Evolutionary conservation across 2,329 filamentous ascomycete species (phyloP).

Genomic region (Tolypocladium guangdongense): DNA sequence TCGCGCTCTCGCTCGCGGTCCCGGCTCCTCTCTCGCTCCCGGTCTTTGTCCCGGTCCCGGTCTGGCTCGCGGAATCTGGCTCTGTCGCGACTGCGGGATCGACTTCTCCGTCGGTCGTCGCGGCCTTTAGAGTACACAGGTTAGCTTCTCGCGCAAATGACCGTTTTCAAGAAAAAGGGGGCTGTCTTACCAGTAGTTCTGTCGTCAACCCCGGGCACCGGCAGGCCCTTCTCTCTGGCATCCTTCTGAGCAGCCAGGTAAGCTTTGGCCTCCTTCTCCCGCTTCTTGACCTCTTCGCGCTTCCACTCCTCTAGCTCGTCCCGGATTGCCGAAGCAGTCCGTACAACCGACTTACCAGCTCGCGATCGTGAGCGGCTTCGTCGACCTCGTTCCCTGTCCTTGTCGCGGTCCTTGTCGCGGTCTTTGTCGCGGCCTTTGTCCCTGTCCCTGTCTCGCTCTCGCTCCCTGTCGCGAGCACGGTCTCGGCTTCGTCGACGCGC

Average conservation of each 20-base stretch:
- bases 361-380: slow-evolving; percentile 34
- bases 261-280: slow-evolving; percentile 53
- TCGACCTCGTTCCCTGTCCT: slow-evolving; percentile 18
- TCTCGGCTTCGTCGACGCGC: slow-evolving; percentile 16
- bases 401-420: slow-evolving; percentile 12
- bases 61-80: slow-evolving; percentile 19
- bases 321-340: slow-evolving; percentile 29
- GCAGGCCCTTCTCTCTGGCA: slow-evolving; percentile 46
- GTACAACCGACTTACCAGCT: slow-evolving; percentile 22
- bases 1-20: slow-evolving; percentile 23
- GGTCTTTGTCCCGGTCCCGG: background rate
- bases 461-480: slow-evolving; percentile 11
- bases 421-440: slow-evolving; percentile 13
- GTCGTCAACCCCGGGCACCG: slow-evolving; percentile 47
- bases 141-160: background rate
- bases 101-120: slow-evolving; percentile 25
- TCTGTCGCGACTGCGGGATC: slow-evolving; percentile 22
- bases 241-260: slow-evolving; percentile 53
- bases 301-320: slow-evolving; percentile 47
- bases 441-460: slow-evolving; percentile 12
- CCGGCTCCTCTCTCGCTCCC: background rate
- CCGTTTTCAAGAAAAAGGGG: slow-evolving; percentile 10
- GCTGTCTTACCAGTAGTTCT: slow-evolving; percentile 12
- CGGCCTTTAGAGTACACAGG: slow-evolving; percentile 22
- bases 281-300: slow-evolving; percentile 48